Evolutionary conservation across 148 eudicot species (phyloP).

Genomic region (Simmondsia chinensis): DNA sequence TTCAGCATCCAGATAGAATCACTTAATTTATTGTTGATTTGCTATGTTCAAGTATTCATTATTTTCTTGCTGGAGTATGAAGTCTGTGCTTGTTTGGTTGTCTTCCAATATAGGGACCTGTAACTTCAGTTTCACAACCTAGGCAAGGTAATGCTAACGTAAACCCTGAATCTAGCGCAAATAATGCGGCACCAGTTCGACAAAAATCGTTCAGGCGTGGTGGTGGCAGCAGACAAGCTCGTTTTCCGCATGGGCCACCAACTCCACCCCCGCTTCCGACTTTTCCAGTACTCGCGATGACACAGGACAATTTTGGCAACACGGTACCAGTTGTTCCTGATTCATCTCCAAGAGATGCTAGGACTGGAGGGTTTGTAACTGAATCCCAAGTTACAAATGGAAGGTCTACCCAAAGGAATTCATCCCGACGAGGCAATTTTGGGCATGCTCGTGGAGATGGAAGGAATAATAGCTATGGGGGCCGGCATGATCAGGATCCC

Average conservation of each 20-base stretch:
- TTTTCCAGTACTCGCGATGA: slow-evolving; percentile 25
- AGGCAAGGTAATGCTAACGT: slow-evolving; percentile 23
- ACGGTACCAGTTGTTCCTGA: slow-evolving; percentile 16
- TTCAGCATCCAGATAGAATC: too few species aligned
- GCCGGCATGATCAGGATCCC: slow-evolving; percentile 29
- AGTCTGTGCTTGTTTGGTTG: neutral
- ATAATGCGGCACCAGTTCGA: slow-evolving; percentile 14
- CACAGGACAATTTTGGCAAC: slow-evolving; percentile 9
- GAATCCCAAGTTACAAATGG: slow-evolving; percentile 23
- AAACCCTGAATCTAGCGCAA: slow-evolving; percentile 20
- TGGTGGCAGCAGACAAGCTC: slow-evolving; percentile 19
- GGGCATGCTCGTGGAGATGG: slow-evolving; percentile 38
- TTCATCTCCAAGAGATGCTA: slow-evolving; percentile 12
- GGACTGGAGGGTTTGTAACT: slow-evolving; percentile 23
- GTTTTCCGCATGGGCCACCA: slow-evolving; percentile 17
- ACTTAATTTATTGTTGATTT: too few species aligned
- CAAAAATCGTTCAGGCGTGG: slow-evolving; percentile 30
- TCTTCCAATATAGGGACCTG: slow-evolving; percentile 28
- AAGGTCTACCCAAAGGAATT: slow-evolving; percentile 20
- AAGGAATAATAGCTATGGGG: slow-evolving; percentile 27
- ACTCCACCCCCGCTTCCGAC: slow-evolving; percentile 25
- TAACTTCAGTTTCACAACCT: slow-evolving; percentile 18
- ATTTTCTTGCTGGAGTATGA: neutral
- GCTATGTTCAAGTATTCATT: too few species aligned
- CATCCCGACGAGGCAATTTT: slow-evolving; percentile 28